Conservation (phyloP, 1,284 basidiomycete species). For the Pterula multifida region DNA sequence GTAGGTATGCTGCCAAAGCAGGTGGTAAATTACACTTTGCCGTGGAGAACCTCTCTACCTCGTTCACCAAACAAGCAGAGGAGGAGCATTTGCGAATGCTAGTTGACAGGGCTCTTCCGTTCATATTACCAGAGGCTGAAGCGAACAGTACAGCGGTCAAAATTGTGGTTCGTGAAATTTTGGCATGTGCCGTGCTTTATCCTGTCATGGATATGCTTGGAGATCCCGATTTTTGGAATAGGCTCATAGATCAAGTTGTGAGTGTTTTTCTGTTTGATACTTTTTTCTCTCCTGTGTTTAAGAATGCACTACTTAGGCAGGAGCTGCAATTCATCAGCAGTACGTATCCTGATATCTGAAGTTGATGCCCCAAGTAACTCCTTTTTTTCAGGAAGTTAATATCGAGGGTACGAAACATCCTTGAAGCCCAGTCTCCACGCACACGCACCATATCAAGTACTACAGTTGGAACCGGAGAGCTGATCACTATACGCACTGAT, state of each 20-base stretch:
- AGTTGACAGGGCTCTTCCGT: slow-evolving; percentile 58
- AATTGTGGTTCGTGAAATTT: slow-evolving; percentile 72
- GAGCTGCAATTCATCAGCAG: slow-evolving; percentile 85
- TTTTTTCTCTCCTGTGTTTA: too few relatives aligned
- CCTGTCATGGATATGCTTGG: slow-evolving; percentile 87
- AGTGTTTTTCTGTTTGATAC: slow-evolving; percentile 17
- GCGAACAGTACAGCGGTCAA: slow-evolving; percentile 57
- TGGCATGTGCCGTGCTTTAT: slow-evolving; percentile 71
- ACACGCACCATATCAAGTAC: slow-evolving; percentile 28
- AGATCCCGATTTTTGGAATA: slow-evolving; percentile 96
- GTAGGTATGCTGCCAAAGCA: slow-evolving; percentile 56
- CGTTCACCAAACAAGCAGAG: slow-evolving; percentile 81
- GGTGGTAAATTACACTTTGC: slow-evolving; percentile 61
- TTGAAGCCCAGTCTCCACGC: slow-evolving; percentile 67
- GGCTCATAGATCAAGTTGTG: slow-evolving; percentile 81
- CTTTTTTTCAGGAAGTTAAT: slow-evolving; percentile 59
- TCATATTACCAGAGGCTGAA: slow-evolving; percentile 69
- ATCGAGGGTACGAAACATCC: slow-evolving; percentile 71
- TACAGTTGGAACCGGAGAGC: slow-evolving; percentile 37
- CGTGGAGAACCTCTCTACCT: slow-evolving; percentile 75
- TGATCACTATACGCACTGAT: slow-evolving; percentile 68
- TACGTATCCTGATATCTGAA: slow-evolving; percentile 24
- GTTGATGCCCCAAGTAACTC: slow-evolving; percentile 2
- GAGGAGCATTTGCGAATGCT: slow-evolving; percentile 72
- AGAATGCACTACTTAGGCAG: slow-evolving; percentile 42